These are phyloP conservation scores for Mimosa pudica DNA, from an alignment of 306 rosid species.

Conservation along the genomic window DNA sequence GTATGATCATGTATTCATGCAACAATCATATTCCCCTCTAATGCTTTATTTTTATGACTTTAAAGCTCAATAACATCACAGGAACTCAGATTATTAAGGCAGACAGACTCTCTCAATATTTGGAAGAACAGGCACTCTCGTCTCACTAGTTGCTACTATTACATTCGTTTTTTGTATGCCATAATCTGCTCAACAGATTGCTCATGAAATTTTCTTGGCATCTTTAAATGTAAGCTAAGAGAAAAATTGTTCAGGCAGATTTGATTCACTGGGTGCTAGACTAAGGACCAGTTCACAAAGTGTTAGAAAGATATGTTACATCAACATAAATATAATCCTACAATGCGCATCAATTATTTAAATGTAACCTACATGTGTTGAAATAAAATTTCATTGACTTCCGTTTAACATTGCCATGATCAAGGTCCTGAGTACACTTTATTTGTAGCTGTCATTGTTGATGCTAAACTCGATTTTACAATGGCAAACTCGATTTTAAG, in stretches of 20 bases:
- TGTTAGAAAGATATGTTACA: constrained; percentile 44
- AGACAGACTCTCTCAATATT: constrained; percentile 41
- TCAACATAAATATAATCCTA: no score
- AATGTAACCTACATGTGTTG: no score
- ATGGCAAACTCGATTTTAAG: no score
- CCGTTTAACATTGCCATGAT: no score
- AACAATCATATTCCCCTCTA: constrained; percentile 4
- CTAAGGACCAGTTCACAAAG: constrained; percentile 55
- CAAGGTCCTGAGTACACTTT: no score
- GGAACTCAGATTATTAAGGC: constrained; percentile 49
- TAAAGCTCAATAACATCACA: constrained; percentile 53
- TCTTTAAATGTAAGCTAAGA: constrained; percentile 24
- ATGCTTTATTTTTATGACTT: constrained; percentile 10
- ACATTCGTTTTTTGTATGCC: constrained; percentile 63
- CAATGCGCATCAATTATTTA: no score
- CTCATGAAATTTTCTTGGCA: background rate
- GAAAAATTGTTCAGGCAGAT: constrained; percentile 44
- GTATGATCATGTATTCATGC: no score
- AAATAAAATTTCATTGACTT: no score
- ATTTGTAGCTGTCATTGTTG: no score
- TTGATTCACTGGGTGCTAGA: constrained; percentile 45
- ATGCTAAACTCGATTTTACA: no score
- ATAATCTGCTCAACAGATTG: constrained; percentile 11
- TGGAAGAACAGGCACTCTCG: constrained; percentile 59
- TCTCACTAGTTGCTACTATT: constrained; percentile 52